Percentiles rank a stretch among this genome's conserved stretches.
These are phyloP conservation scores for Raffaelea arxii DNA, from an alignment of 2,329 filamentous ascomycete genomes.

Conservation along the genomic window DNA sequence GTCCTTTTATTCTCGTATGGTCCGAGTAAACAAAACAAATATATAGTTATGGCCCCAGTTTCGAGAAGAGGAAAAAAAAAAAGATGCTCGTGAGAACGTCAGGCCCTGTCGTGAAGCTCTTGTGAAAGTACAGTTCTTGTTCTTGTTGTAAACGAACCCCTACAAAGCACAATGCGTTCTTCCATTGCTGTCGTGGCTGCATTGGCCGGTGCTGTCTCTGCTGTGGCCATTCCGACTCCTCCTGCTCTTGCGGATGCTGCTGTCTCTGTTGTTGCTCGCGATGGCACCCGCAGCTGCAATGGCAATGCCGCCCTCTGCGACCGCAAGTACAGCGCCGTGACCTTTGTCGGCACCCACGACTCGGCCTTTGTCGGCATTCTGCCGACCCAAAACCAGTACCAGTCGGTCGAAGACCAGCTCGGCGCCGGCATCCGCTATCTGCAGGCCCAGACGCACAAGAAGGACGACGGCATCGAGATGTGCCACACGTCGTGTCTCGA, in stretches of 20 bases:
- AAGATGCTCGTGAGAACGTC: too few species aligned
- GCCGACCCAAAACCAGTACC: slow-evolving; percentile 49
- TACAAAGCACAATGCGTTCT: too few species aligned
- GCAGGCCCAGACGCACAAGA: slow-evolving; percentile 52
- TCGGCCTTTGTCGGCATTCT: slow-evolving; percentile 50
- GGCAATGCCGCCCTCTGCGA: slow-evolving; percentile 45
- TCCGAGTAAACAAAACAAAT: too few species aligned
- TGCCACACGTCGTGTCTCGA: slow-evolving; percentile 56
- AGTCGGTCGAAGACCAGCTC: slow-evolving; percentile 48
- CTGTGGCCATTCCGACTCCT: not conserved
- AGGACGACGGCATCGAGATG: slow-evolving; percentile 41
- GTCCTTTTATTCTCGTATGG: too few species aligned
- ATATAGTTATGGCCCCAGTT: too few species aligned
- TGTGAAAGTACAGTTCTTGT: too few species aligned
- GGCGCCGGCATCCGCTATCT: slow-evolving; percentile 53
- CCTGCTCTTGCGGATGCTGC: too few species aligned
- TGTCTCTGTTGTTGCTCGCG: too few species aligned
- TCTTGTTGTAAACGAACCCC: too few species aligned
- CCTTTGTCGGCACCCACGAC: slow-evolving; percentile 56
- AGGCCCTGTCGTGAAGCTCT: too few species aligned
- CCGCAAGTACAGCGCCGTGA: slow-evolving; percentile 48
- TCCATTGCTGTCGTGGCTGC: not conserved
- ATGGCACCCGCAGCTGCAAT: slow-evolving; percentile 36
- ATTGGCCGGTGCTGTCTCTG: not conserved
- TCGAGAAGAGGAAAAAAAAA: too few species aligned